Evolutionary conservation across 345 rosid genomes (phyloP).

Genomic region (Schrenkiella parvula): DNA sequence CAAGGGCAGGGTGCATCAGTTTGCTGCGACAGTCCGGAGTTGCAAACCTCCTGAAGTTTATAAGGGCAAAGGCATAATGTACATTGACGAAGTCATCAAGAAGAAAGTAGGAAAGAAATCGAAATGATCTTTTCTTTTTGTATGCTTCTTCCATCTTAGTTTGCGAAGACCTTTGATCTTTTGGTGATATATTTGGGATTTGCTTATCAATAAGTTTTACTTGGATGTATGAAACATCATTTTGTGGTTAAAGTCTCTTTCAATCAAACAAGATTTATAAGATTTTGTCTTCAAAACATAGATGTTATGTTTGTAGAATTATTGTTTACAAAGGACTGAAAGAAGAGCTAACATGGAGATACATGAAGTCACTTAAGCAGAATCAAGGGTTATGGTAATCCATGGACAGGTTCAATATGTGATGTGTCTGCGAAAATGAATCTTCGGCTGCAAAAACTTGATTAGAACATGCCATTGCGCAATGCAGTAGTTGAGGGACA

Average conservation of each 20-base stretch:
- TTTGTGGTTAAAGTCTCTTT: background rate
- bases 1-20: slow-evolving; percentile 78
- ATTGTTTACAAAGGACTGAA: background rate
- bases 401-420: background rate
- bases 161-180: background rate
- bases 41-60: slow-evolving; percentile 86
- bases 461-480: background rate
- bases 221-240: slow-evolving; percentile 20
- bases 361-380: background rate
- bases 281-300: background rate
- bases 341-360: background rate
- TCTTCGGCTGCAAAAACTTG: background rate
- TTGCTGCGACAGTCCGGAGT: slow-evolving; percentile 49
- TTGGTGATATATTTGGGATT: slow-evolving; percentile 16
- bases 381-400: background rate
- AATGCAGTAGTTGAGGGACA: background rate
- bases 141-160: background rate
- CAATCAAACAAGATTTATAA: background rate
- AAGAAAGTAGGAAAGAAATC: slow-evolving; percentile 75
- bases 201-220: slow-evolving; percentile 10
- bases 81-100: slow-evolving; percentile 69
- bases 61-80: slow-evolving; percentile 78
- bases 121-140: slow-evolving; percentile 32
- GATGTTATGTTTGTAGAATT: background rate
- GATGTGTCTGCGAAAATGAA: background rate